Evolutionary conservation across 208 protist genomes (phyloP).

Genomic region (Leishmania arabica): DNA sequence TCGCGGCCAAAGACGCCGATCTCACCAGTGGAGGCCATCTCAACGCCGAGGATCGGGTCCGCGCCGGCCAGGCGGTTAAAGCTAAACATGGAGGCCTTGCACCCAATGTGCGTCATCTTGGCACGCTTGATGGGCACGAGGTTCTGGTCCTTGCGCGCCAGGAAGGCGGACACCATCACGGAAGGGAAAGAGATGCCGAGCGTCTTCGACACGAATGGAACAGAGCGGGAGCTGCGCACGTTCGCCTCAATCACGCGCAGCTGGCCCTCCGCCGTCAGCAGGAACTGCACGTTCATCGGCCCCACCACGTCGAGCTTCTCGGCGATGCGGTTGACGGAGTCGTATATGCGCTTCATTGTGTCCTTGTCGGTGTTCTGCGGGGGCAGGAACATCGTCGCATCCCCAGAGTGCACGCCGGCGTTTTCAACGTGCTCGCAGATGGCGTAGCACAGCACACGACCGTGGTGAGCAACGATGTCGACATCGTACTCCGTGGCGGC

Average conservation of each 20-base stretch:
- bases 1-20: constrained; percentile 96
- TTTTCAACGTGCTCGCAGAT: constrained; percentile 99
- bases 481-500: constrained; percentile 98
- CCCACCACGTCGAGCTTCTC: constrained; percentile 93
- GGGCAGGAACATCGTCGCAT: constrained; percentile 96
- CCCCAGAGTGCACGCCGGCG: constrained; percentile 97
- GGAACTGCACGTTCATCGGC: constrained; percentile 99
- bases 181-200: constrained; percentile 95
- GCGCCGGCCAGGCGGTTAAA: constrained; percentile 97
- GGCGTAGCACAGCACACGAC: constrained; percentile 95
- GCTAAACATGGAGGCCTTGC: constrained; percentile 98
- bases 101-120: constrained; percentile 92
- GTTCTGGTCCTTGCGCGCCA: constrained; percentile 67
- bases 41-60: constrained; percentile 98
- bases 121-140: constrained; percentile 86
- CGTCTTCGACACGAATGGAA: constrained; percentile 98
- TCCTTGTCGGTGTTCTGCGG: constrained; percentile 88
- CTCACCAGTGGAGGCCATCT: constrained; percentile 98
- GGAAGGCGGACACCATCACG: constrained; percentile 86
- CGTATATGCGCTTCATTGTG: constrained; percentile 83
- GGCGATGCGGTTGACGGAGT: constrained; percentile 89
- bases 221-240: constrained; percentile 96
- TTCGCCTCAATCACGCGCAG: constrained; percentile 98
- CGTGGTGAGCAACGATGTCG: constrained; percentile 97
- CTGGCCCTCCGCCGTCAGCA: constrained; percentile 95